These are phyloP conservation scores for Alternaria longipes DNA, from an alignment of 2,329 filamentous ascomycete species.

Conservation along the genomic window DNA sequence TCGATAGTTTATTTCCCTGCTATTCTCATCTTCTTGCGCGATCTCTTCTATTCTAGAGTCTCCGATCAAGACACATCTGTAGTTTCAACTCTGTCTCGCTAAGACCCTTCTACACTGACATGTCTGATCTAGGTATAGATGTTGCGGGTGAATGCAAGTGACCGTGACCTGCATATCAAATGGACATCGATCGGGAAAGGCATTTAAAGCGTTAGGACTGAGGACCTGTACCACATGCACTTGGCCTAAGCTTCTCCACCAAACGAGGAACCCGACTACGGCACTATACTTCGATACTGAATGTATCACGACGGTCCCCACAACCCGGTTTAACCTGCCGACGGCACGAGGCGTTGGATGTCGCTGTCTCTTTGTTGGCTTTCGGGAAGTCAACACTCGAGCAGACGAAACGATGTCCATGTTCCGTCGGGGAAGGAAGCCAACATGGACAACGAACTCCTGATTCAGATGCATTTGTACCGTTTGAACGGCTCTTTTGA, in stretches of 20 bases:
- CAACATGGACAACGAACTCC: constrained; percentile 15
- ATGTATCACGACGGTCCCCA: not conserved
- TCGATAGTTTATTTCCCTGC: not conserved
- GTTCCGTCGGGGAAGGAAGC: constrained; percentile 23
- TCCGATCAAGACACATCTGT: not conserved
- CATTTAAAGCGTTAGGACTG: not conserved
- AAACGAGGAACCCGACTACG: not conserved
- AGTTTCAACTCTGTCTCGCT: not conserved
- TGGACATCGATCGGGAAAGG: constrained; percentile 2
- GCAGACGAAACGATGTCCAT: constrained; percentile 10
- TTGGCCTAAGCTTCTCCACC: not conserved
- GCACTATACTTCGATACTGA: not conserved
- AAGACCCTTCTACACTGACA: not conserved
- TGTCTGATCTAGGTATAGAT: not conserved
- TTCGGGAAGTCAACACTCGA: constrained; percentile 11
- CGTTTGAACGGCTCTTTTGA: constrained; percentile 23
- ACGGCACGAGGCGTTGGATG: not conserved
- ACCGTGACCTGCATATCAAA: constrained; percentile 8
- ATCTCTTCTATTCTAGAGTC: not conserved
- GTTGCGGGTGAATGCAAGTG: constrained; percentile 1
- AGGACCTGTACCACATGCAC: constrained; percentile 3
- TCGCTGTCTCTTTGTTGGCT: constrained; percentile 6
- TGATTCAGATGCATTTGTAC: constrained; percentile 11
- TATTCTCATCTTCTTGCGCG: not conserved
- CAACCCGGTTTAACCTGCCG: not conserved